Base-by-base conservation (phyloP, 495 filamentous ascomycete genomes). In the Aspergillus saccharolyticus region DNA sequence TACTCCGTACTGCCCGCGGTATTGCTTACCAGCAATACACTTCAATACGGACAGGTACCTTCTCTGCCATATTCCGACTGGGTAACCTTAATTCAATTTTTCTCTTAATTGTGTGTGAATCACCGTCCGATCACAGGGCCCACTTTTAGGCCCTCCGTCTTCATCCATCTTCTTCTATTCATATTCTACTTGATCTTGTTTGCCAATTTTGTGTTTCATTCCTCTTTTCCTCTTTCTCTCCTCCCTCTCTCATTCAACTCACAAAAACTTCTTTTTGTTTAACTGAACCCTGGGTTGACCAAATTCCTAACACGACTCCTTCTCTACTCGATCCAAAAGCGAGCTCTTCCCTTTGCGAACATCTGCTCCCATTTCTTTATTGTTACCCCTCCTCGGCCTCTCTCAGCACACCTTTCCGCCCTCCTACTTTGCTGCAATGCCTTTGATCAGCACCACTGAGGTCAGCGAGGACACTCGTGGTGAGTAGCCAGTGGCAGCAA, bases 381-480 rank as follows among this genome's bases (percentile, higher is more conserved):
- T n/a, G 10, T 39, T 5, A 39, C 42, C 47, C 42, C 30, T 22
- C 19, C 47, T 28, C 16, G 21, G 17, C 50, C 17, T 42, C 48
- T 51, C 50, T 10, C 39, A 30, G 25, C 47, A 42, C 15, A 17
- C n/a, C n/a, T n/a, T 17, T 14, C 7, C 21, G 25, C 44, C 9
- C 30, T 19, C 47, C 24, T 42, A 22, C 17, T 22, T 44, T 45
- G 30, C 39, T 67, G 72, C 58, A 57, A 82, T 82, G 78, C 77
- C 78, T 70, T 71, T 79, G 57, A 65, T 79, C 58, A 75, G 72
- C 50, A 73, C 74, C 28, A 72, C 71, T 25, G 77, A 80, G 59
- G 62, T 74, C 53, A 80, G 74, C 62, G 77, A 82, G 72, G 74
- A 82, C 68, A 81, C 72, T 70, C 72, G 80, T 64, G 76, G 79